These are phyloP conservation scores for Sporothrix humicola DNA, from an alignment of 2,329 filamentous ascomycete species.

Conservation along the genomic window DNA sequence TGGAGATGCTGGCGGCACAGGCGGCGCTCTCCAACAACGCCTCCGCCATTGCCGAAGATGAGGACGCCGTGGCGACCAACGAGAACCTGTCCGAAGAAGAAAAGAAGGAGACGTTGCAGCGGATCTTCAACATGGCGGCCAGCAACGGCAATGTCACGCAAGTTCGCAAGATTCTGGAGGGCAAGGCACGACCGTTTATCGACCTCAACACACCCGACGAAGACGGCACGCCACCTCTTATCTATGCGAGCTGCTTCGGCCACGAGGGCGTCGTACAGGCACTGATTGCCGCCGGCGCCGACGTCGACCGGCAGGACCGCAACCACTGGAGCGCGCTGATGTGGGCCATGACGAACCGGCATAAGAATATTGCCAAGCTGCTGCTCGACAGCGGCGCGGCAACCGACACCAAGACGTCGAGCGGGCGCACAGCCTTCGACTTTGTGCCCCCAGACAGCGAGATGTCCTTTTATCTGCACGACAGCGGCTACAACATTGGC, in stretches of 20 bases:
- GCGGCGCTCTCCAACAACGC: constrained; percentile 74
- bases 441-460: constrained; percentile 96
- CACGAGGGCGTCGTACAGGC: constrained; percentile 87
- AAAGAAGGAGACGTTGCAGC: constrained; percentile 83
- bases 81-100: constrained; percentile 74
- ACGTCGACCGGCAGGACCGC: constrained; percentile 90
- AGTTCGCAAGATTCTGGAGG: constrained; percentile 75
- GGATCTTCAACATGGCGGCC: constrained; percentile 89
- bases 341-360: constrained; percentile 99
- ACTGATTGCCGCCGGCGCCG: constrained; percentile 81
- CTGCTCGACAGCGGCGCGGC: constrained; percentile 92
- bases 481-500: constrained; percentile 90
- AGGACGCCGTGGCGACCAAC: constrained; percentile 78
- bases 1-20: constrained; percentile 95
- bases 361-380: constrained; percentile 93
- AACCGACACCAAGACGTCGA: constrained; percentile 93
- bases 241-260: constrained; percentile 97
- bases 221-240: constrained; percentile 93
- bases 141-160: constrained; percentile 92
- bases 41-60: constrained; percentile 73
- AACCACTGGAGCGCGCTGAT: constrained; percentile 98
- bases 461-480: constrained; percentile 92
- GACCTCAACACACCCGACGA: constrained; percentile 89
- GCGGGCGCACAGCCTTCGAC: constrained; percentile 91
- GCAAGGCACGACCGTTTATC: constrained; percentile 74